Conservation (phyloP, 306 rosid species). For the Abrus pulchellus region DNA sequence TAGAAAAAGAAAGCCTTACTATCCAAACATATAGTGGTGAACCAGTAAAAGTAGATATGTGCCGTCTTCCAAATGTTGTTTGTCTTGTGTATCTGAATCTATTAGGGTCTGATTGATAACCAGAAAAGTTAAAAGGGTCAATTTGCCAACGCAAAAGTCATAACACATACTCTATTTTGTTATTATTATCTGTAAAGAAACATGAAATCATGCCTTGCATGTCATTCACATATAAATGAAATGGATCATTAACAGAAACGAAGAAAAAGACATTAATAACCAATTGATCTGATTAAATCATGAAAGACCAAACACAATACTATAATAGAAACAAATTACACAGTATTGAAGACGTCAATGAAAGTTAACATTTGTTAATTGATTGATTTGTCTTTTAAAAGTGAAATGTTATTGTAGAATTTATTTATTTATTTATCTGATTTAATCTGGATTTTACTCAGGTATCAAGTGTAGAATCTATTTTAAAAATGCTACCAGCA, state of each 20-base stretch:
- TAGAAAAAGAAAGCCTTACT: not conserved
- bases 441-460: no score
- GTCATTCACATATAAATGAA: not conserved
- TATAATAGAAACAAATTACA: not conserved
- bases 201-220: not conserved
- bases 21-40: slow-evolving; percentile 30
- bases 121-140: not conserved
- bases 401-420: not conserved
- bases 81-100: slow-evolving; percentile 32
- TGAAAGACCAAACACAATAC: not conserved
- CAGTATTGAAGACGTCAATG: not conserved
- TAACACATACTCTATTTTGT: not conserved
- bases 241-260: not conserved
- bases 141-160: not conserved
- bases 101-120: slow-evolving; percentile 20
- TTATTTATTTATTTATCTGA: not conserved
- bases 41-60: slow-evolving; percentile 6
- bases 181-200: not conserved
- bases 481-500: not conserved
- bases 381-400: not conserved
- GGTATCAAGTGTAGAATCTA: no score
- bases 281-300: not conserved
- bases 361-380: not conserved
- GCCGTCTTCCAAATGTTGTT: slow-evolving; percentile 38
- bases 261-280: not conserved